A percentile compares a stretch with the other conserved stretches of the same genome.
These are phyloP conservation scores for Penicillium parvum DNA, from an alignment of 495 filamentous ascomycete species.

Conservation along the genomic window DNA sequence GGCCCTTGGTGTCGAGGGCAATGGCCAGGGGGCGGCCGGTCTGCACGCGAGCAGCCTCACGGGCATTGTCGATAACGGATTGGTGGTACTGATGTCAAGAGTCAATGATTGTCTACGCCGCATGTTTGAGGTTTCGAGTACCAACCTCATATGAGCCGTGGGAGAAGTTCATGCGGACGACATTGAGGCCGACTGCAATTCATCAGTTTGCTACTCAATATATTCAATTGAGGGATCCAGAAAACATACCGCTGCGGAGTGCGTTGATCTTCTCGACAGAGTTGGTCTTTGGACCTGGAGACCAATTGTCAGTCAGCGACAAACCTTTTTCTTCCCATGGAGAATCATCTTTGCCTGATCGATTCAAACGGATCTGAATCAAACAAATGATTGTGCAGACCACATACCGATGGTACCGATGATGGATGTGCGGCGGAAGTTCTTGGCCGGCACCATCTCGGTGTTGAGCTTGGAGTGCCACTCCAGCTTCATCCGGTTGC, in stretches of 20 bases:
- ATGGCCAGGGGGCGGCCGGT: constrained; percentile 88
- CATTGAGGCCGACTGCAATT: constrained; percentile 74
- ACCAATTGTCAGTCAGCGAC: constrained; percentile 16
- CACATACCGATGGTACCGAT: constrained; percentile 91
- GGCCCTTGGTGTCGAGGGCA: constrained; percentile 97
- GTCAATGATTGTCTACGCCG: constrained; percentile 9
- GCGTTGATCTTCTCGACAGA: constrained; percentile 92
- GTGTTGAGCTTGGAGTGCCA: constrained; percentile 85
- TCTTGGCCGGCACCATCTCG: constrained; percentile 72
- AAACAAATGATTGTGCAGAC: neutral
- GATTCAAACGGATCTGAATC: too few species aligned
- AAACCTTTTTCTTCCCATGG: neutral
- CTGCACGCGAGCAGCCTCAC: constrained; percentile 70
- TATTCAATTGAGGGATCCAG: neutral
- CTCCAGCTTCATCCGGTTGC: constrained; percentile 78
- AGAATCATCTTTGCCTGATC: neutral
- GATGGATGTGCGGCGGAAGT: constrained; percentile 94
- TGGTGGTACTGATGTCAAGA: constrained; percentile 64
- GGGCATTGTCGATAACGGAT: constrained; percentile 92
- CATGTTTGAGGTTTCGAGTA: constrained; percentile 2
- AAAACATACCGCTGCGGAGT: constrained; percentile 62
- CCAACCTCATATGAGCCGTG: constrained; percentile 86
- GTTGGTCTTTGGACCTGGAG: constrained; percentile 89
- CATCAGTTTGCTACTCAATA: constrained; percentile 10
- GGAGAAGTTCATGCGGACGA: constrained; percentile 99